These are phyloP conservation scores for Zangia roseola DNA, from an alignment of 768 basidiomycete genomes.

Conservation along the genomic window DNA sequence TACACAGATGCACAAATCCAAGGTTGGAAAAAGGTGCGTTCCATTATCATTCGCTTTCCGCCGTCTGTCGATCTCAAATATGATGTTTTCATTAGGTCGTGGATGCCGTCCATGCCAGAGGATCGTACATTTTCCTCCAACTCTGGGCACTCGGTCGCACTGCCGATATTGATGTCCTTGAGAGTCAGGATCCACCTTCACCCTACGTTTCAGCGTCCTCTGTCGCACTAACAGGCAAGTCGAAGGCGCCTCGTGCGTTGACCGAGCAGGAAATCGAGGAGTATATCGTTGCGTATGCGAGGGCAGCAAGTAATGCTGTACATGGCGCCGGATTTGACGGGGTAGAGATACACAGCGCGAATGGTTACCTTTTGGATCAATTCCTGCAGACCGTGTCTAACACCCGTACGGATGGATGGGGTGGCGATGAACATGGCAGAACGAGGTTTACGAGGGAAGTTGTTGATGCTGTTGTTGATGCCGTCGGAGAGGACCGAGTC, in stretches of 20 bases:
- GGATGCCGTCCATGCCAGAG: no score
- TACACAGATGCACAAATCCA: slow-evolving; percentile 54
- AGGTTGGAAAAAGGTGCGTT: slow-evolving; percentile 44
- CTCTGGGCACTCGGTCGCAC: not conserved
- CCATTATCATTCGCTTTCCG: not conserved
- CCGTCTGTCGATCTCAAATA: not conserved
- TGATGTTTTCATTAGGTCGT: no score
- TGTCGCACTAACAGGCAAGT: slow-evolving; percentile 7
- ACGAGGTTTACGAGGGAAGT: slow-evolving; percentile 45
- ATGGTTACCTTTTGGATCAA: no score
- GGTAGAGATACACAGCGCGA: no score
- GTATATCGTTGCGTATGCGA: slow-evolving; percentile 28
- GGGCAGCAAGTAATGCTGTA: slow-evolving; percentile 36
- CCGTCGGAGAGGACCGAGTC: slow-evolving; percentile 42
- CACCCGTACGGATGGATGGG: slow-evolving; percentile 39
- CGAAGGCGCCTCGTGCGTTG: slow-evolving; percentile 18
- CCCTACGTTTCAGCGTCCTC: not conserved
- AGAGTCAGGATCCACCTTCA: not conserved
- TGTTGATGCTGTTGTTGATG: slow-evolving; percentile 38
- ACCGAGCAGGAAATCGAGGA: slow-evolving; percentile 32
- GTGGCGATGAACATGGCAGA: slow-evolving; percentile 54
- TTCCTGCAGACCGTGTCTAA: no score
- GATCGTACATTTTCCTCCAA: no score
- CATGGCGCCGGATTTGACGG: slow-evolving; percentile 19
- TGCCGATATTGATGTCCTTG: not conserved